Evolutionary conservation across 805 yeast genomes (phyloP).

Genomic region (Tetrapisispora arboricola): DNA sequence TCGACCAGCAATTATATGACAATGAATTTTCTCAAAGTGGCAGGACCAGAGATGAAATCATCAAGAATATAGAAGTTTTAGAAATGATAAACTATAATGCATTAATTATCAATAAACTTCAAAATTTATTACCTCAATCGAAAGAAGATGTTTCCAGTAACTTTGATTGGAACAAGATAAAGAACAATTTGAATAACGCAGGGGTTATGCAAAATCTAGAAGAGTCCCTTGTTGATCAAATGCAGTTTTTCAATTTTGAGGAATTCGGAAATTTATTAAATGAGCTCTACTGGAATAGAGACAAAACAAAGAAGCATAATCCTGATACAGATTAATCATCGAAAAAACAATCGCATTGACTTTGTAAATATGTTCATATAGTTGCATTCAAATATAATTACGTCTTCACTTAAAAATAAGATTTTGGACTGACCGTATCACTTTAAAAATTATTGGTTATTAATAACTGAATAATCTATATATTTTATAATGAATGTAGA

Average conservation of each 20-base stretch:
- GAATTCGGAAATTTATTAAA: constrained; percentile 1
- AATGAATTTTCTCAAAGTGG: not conserved
- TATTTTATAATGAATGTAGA: no score
- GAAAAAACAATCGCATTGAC: not conserved
- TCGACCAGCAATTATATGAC: not conserved
- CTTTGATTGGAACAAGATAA: not conserved
- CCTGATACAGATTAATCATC: not conserved
- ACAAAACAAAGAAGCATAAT: not conserved
- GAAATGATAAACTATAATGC: constrained; percentile 2
- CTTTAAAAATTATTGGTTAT: no score
- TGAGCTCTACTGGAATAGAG: constrained; percentile 1
- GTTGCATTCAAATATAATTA: no score
- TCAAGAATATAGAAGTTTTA: not conserved
- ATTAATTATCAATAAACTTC: not conserved
- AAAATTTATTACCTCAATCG: not conserved
- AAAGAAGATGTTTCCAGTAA: not conserved
- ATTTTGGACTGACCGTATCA: no score
- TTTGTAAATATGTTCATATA: not conserved
- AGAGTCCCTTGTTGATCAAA: not conserved
- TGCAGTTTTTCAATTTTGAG: not conserved
- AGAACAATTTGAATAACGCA: not conserved
- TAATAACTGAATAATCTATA: not conserved
- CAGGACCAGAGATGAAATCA: not conserved
- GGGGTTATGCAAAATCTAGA: constrained; percentile 1
- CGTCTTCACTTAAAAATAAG: no score